A percentile compares a stretch with the other conserved stretches of the same genome.
These are phyloP conservation scores for Striga hermonthica DNA, from an alignment of 305 asterid genomes.

Conservation along the genomic window DNA sequence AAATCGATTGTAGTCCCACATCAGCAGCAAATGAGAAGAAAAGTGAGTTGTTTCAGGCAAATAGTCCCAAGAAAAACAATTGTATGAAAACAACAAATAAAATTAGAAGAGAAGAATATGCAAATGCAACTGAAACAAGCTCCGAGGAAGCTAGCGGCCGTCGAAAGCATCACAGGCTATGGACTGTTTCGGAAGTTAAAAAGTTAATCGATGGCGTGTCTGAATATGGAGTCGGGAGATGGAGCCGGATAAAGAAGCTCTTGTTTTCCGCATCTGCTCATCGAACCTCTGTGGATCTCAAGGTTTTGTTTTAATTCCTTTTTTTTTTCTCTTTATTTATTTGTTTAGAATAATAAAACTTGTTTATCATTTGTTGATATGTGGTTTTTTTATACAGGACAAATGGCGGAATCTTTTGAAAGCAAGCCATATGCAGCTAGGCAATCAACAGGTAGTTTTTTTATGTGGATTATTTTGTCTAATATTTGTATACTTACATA, in stretches of 20 bases:
- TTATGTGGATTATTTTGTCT: not conserved
- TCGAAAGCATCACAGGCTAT: constrained; percentile 75
- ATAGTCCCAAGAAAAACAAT: constrained; percentile 31
- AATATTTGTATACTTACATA: not conserved
- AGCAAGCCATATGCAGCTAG: constrained; percentile 61
- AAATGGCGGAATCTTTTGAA: constrained; percentile 93
- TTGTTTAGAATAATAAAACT: not conserved
- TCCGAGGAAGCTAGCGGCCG: constrained; percentile 49
- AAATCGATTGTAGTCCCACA: constrained; percentile 24
- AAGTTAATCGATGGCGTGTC: constrained; percentile 79
- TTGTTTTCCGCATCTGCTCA: constrained; percentile 69
- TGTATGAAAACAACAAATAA: not conserved
- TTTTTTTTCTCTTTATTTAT: no score
- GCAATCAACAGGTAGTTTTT: constrained; percentile 48
- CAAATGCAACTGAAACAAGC: constrained; percentile 28
- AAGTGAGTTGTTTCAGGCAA: no score
- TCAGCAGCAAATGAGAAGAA: not conserved
- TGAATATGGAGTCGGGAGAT: constrained; percentile 80
- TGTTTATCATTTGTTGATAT: not conserved
- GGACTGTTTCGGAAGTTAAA: constrained; percentile 78
- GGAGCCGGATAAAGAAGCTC: constrained; percentile 80
- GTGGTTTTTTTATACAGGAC: constrained; percentile 48
- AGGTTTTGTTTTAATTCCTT: constrained; percentile 37
- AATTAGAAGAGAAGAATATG: constrained; percentile 25
- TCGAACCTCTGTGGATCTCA: constrained; percentile 89